These are phyloP conservation scores for Trichomonas tenax DNA, from an alignment of 208 protist genomes.

Conservation along the genomic window DNA sequence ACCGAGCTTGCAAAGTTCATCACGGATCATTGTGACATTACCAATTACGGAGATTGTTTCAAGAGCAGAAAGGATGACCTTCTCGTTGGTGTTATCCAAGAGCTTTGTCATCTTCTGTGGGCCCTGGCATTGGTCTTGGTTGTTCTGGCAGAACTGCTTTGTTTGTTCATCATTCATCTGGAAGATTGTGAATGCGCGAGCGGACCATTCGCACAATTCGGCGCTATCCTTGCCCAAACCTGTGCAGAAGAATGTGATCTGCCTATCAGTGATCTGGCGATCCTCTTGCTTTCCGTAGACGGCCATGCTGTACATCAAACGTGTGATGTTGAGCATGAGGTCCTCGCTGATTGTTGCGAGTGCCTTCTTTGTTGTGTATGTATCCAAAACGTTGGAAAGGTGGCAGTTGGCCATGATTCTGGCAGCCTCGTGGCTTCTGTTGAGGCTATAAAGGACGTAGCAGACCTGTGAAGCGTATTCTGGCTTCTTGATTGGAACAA, in stretches of 20 bases:
- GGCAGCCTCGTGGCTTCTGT: background rate
- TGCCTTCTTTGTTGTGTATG: background rate
- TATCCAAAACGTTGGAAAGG: background rate
- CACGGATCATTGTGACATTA: background rate
- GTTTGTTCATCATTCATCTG: background rate
- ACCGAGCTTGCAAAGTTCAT: background rate
- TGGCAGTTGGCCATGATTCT: background rate
- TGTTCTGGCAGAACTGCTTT: background rate
- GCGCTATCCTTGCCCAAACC: background rate
- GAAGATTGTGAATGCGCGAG: background rate
- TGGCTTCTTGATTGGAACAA: background rate
- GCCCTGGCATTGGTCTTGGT: background rate
- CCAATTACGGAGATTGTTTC: background rate
- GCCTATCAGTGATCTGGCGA: background rate
- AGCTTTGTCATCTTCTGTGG: background rate
- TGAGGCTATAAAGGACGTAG: background rate
- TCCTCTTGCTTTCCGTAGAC: background rate
- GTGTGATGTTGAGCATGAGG: background rate
- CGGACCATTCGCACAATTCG: background rate
- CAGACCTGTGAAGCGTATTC: constrained; percentile 8
- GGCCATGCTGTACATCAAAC: background rate
- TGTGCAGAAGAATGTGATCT: background rate
- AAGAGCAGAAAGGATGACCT: background rate
- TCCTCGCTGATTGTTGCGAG: background rate
- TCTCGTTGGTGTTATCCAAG: background rate